A percentile compares a stretch with the other conserved stretches of the same genome.
These are phyloP conservation scores for Gnomoniopsis sp. DNA, from an alignment of 2,329 filamentous ascomycete genomes.

Conservation along the genomic window DNA sequence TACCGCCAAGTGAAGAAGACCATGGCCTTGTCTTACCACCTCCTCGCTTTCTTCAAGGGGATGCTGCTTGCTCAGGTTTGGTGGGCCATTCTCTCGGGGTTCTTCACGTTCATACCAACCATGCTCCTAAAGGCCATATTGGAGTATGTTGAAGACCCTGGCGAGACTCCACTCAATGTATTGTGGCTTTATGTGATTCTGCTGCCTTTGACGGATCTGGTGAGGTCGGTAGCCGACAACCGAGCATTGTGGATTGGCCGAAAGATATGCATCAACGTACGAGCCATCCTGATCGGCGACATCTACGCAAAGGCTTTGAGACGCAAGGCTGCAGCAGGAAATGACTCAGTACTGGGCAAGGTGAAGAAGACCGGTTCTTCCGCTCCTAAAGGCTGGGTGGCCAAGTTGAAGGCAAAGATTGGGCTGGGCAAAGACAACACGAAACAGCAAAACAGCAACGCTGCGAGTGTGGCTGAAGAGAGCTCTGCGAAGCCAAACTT, in stretches of 20 bases:
- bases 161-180: slow-evolving; percentile 73
- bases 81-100: slow-evolving; percentile 75
- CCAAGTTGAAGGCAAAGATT: slow-evolving; percentile 53
- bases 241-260: slow-evolving; percentile 91
- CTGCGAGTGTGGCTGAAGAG: slow-evolving; percentile 14
- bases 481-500: slow-evolving; percentile 28
- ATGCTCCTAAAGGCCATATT: slow-evolving; percentile 87
- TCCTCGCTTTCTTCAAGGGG: slow-evolving; percentile 80
- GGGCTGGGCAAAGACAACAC: slow-evolving; percentile 58
- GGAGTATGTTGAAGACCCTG: slow-evolving; percentile 86
- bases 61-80: slow-evolving; percentile 71
- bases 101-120: slow-evolving; percentile 89
- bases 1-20: slow-evolving; percentile 87
- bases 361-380: slow-evolving; percentile 35
- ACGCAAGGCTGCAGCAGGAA: slow-evolving; percentile 77
- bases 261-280: slow-evolving; percentile 87
- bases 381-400: slow-evolving; percentile 39
- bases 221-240: slow-evolving; percentile 79
- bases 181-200: slow-evolving; percentile 95
- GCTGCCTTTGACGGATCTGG: slow-evolving; percentile 76
- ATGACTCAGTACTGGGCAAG: slow-evolving; percentile 68
- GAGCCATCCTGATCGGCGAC: slow-evolving; percentile 93
- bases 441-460: slow-evolving; percentile 37
- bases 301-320: slow-evolving; percentile 95
- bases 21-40: slow-evolving; percentile 70